phyloP scores from a whole-genome alignment of 2,329 filamentous ascomycete genomes.

The Tolypocladium paradoxum region DNA sequence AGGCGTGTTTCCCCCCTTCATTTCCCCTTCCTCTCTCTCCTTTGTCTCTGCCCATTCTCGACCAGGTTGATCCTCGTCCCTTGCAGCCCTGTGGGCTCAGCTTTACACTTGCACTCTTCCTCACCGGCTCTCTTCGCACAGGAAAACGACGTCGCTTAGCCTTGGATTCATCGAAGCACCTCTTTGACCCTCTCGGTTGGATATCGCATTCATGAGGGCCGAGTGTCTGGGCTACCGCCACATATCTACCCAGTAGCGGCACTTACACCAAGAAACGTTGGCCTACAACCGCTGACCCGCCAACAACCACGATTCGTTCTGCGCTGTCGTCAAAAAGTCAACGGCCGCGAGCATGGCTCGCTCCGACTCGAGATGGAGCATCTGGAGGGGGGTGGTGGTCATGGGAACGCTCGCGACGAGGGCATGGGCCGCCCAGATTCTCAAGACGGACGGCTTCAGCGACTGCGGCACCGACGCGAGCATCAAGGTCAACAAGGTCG shows the following conservation, averaged over 20 bases:
- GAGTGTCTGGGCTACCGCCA: not conserved
- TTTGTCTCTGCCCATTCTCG: slow-evolving; percentile 8
- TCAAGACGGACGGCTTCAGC: slow-evolving; percentile 72
- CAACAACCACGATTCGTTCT: not conserved
- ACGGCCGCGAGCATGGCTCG: slow-evolving; percentile 20
- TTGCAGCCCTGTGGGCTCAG: slow-evolving; percentile 15
- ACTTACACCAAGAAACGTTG: not conserved
- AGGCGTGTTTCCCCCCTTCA: not conserved
- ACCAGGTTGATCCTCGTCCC: slow-evolving; percentile 49
- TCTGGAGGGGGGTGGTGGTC: slow-evolving; percentile 22
- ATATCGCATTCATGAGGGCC: not conserved
- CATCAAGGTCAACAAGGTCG: slow-evolving; percentile 61
- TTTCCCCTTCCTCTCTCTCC: not conserved
- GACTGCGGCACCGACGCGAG: slow-evolving; percentile 47
- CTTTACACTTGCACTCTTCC: not conserved
- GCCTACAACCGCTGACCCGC: not conserved
- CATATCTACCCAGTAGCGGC: not conserved
- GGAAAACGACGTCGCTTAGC: not conserved
- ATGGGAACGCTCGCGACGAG: slow-evolving; percentile 25
- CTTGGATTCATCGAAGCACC: not conserved
- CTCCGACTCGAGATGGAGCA: slow-evolving; percentile 16
- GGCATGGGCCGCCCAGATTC: slow-evolving; percentile 56
- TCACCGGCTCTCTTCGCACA: not conserved
- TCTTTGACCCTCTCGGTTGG: not conserved
- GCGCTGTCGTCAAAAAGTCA: not conserved